phyloP scores from a whole-genome alignment of 2,329 filamentous ascomycete genomes.

The Aaosphaeria pasadenensis region DNA sequence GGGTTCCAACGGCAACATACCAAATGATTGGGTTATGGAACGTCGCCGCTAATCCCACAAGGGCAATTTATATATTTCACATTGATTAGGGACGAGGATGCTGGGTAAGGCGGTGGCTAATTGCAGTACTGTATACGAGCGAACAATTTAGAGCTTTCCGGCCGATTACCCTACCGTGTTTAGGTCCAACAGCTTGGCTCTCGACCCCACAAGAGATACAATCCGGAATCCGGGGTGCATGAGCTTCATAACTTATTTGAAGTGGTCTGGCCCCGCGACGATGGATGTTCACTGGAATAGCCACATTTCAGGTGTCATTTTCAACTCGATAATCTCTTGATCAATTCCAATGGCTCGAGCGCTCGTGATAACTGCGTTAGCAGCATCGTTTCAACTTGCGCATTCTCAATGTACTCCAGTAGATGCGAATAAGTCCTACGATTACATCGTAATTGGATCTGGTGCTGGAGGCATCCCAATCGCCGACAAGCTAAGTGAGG shows the following conservation, averaged over 20 bases:
- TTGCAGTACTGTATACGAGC: neutral
- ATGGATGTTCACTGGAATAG: neutral
- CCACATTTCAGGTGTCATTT: neutral
- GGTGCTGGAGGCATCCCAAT: constrained; percentile 59
- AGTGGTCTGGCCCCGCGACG: neutral
- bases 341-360: constrained; percentile 7
- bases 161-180: constrained; percentile 4
- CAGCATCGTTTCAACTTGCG: constrained; percentile 6
- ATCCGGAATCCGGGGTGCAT: constrained; percentile 14
- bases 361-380: constrained; percentile 6
- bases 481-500: constrained; percentile 57
- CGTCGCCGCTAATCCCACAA: too few relatives aligned
- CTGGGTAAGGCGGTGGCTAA: constrained; percentile 3
- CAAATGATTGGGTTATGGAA: too few relatives aligned
- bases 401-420: constrained; percentile 11
- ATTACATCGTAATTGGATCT: constrained; percentile 61
- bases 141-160: neutral
- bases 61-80: too few relatives aligned
- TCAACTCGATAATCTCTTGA: neutral
- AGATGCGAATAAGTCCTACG: constrained; percentile 45
- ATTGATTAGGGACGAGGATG: neutral
- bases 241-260: constrained; percentile 5
- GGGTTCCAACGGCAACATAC: too few relatives aligned
- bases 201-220: constrained; percentile 8
- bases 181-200: constrained; percentile 1